Conservation (phyloP, 768 basidiomycete genomes). For the Artomyces pyxidatus region DNA sequence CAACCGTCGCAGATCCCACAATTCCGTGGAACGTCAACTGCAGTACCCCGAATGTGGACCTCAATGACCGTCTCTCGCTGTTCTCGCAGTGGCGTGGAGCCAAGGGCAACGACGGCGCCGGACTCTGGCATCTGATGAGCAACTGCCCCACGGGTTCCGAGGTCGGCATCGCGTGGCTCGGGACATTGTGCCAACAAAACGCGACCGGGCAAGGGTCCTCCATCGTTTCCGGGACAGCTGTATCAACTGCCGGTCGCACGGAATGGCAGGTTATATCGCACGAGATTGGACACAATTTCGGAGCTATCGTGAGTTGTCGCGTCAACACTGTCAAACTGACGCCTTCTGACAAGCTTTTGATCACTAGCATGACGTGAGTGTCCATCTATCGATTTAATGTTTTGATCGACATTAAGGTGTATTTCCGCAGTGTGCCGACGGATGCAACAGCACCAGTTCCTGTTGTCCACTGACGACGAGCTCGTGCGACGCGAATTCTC, state of each 20-base stretch:
- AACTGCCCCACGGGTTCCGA: slow-evolving; percentile 75
- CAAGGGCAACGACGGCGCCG: slow-evolving; percentile 64
- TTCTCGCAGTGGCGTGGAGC: slow-evolving; percentile 80
- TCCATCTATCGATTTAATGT: slow-evolving; percentile 3
- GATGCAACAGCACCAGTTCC: slow-evolving; percentile 37
- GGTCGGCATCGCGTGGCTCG: slow-evolving; percentile 86
- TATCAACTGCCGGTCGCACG: slow-evolving; percentile 65
- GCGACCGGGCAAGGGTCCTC: slow-evolving; percentile 38
- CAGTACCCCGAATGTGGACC: slow-evolving; percentile 31
- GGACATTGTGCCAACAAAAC: slow-evolving; percentile 58
- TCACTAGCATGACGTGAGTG: slow-evolving; percentile 52
- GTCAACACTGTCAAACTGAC: too few relatives aligned
- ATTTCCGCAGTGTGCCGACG: slow-evolving; percentile 46
- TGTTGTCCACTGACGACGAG: slow-evolving; percentile 66
- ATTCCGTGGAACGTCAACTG: slow-evolving; percentile 77
- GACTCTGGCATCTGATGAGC: slow-evolving; percentile 87
- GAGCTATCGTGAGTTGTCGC: slow-evolving; percentile 76
- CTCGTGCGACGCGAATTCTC: slow-evolving; percentile 54
- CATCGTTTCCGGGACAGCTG: slow-evolving; percentile 71
- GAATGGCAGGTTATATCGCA: slow-evolving; percentile 83
- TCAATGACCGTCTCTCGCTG: slow-evolving; percentile 65
- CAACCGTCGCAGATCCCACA: slow-evolving; percentile 39
- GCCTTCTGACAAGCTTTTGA: too few relatives aligned
- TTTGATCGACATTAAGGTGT: slow-evolving; percentile 2
- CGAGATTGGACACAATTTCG: slow-evolving; percentile 84